Conservation (phyloP, 768 basidiomycete genomes). For the Terana coerulea region DNA sequence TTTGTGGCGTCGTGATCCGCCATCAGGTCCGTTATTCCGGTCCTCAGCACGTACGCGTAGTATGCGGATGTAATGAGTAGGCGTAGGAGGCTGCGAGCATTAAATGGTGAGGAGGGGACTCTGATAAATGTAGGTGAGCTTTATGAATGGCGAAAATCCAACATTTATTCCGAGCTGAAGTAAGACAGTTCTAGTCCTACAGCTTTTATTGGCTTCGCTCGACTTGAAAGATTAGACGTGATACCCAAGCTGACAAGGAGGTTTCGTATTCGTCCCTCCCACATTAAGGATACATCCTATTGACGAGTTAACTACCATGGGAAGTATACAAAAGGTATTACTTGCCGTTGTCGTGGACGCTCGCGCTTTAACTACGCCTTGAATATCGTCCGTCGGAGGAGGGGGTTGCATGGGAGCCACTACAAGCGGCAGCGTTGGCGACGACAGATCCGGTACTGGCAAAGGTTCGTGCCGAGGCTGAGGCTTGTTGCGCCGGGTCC, state of each 20-base stretch:
- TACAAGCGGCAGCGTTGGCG: conserved; percentile 16
- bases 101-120: too few species aligned
- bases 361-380: conserved; percentile 85
- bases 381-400: conserved; percentile 33
- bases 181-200: conserved; percentile 93
- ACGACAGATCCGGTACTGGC: conserved; percentile 11
- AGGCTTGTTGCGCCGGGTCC: conserved; percentile 63
- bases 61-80: too few species aligned
- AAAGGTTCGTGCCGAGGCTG: conserved; percentile 24
- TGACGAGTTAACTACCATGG: neutral
- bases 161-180: conserved; percentile 59
- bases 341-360: conserved; percentile 87
- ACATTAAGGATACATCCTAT: conserved; percentile 86
- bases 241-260: conserved; percentile 89
- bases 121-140: neutral
- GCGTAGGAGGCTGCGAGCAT: too few species aligned
- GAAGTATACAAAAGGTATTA: neutral
- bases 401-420: conserved; percentile 17
- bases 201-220: conserved; percentile 82
- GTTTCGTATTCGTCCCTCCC: conserved; percentile 90
- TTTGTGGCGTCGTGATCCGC: too few species aligned
- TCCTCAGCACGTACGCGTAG: too few species aligned
- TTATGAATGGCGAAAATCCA: neutral
- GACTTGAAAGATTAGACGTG: conserved; percentile 83
- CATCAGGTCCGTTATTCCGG: too few species aligned